Evolutionary conservation across 169 alveolate genomes (phyloP).

Genomic region (Cryptosporidium ubiquitum): DNA sequence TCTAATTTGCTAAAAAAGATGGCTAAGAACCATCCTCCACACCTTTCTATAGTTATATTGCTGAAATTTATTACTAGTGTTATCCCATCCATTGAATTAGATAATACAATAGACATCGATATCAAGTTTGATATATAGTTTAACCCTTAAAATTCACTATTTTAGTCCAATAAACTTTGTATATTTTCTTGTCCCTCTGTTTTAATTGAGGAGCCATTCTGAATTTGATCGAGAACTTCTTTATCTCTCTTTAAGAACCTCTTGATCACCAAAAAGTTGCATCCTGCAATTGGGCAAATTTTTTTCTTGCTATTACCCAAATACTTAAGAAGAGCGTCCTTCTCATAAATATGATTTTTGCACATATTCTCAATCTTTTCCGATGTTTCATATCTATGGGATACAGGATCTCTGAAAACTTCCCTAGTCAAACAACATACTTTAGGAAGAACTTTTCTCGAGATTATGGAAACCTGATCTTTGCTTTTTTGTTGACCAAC

Average conservation of each 20-base stretch:
- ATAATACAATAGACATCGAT: conserved; percentile 84
- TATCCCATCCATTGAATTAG: conserved; percentile 89
- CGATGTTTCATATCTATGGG: conserved; percentile 51
- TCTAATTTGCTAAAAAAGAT: conserved; percentile 85
- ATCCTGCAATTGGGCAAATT: conserved; percentile 65
- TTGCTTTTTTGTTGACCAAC: neutral
- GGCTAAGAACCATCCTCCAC: conserved; percentile 78
- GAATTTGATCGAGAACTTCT: conserved; percentile 46
- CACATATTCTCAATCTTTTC: conserved; percentile 18
- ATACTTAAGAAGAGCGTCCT: conserved; percentile 52
- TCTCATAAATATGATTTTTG: conserved; percentile 49
- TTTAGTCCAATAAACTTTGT: neutral
- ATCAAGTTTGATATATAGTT: conserved; percentile 13
- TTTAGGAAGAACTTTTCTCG: conserved; percentile 51
- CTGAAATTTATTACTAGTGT: conserved; percentile 86
- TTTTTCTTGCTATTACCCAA: conserved; percentile 50
- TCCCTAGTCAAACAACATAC: conserved; percentile 60
- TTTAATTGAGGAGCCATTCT: neutral
- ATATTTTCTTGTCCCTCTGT: neutral
- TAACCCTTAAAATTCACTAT: neutral
- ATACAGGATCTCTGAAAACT: conserved; percentile 27
- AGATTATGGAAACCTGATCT: conserved; percentile 17
- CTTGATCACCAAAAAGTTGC: conserved; percentile 18
- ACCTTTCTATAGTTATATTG: conserved; percentile 81
- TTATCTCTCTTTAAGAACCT: conserved; percentile 7